phyloP scores from a whole-genome alignment of 2,329 filamentous ascomycete species.

The Didymella keratinophila region DNA sequence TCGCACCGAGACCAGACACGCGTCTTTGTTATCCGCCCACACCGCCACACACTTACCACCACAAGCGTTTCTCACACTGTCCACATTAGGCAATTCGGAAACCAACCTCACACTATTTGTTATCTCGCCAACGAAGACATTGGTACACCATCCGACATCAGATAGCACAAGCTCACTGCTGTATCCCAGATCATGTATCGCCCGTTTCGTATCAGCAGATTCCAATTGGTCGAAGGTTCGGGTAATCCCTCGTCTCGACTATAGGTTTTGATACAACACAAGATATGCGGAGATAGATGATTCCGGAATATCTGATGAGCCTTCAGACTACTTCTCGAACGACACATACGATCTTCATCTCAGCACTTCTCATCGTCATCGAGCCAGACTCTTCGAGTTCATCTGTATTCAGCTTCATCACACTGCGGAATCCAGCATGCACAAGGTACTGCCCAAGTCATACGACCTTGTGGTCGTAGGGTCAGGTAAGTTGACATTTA shows the following conservation, averaged over 20 bases:
- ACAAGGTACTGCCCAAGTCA: background rate
- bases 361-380: background rate
- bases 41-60: background rate
- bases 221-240: background rate
- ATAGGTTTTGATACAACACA: background rate
- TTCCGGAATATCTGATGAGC: background rate
- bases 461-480: background rate
- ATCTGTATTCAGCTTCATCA: background rate
- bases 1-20: background rate
- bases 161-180: background rate
- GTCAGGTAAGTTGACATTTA: background rate
- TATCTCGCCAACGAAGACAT: background rate
- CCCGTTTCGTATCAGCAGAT: background rate
- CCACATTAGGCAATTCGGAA: background rate
- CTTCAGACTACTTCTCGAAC: background rate
- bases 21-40: background rate
- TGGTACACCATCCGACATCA: background rate
- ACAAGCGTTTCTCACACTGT: background rate
- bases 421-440: background rate
- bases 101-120: background rate
- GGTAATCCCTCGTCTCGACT: background rate
- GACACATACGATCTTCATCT: background rate
- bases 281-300: background rate
- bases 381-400: background rate
- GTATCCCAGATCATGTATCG: background rate